Conservation (phyloP, 2,329 filamentous ascomycete genomes). For the Microdochium trichocladiopsis region DNA sequence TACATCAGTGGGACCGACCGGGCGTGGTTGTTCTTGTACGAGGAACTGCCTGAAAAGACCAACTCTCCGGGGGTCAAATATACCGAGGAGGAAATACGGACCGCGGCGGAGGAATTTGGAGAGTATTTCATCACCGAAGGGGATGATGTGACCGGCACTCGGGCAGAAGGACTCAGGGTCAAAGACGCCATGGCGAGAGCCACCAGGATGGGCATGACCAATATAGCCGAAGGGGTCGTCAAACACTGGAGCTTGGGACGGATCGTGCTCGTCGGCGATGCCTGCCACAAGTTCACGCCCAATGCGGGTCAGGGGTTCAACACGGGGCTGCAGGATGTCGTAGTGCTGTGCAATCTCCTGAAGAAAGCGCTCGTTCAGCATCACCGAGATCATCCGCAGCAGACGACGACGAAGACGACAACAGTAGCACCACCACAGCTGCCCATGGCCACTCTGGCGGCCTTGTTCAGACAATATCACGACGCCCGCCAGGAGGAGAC, state of each 20-base stretch:
- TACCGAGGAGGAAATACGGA: neutral
- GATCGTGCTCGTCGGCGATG: constrained; percentile 3
- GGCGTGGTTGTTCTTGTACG: neutral
- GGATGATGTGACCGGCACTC: neutral
- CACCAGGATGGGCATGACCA: neutral
- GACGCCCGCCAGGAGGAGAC: neutral
- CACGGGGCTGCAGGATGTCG: constrained; percentile 1
- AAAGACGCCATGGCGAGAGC: neutral
- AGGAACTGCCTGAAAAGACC: too few species aligned
- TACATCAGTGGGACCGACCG: neutral
- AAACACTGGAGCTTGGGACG: constrained; percentile 2
- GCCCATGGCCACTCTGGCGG: neutral
- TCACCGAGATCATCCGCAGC: neutral
- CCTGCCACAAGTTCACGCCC: constrained; percentile 4
- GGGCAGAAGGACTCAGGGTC: neutral
- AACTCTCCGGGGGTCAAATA: too few species aligned
- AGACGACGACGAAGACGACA: neutral
- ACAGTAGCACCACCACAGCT: neutral
- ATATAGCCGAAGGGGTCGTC: constrained; percentile 4
- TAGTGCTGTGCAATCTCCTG: constrained; percentile 1
- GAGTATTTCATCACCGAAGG: neutral
- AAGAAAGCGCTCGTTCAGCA: constrained; percentile 1
- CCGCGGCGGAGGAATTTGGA: neutral
- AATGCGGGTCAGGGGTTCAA: constrained; percentile 3
- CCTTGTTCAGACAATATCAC: neutral